phyloP scores from a whole-genome alignment of 129 eudicot species.

The Saussurea involucrata region DNA sequence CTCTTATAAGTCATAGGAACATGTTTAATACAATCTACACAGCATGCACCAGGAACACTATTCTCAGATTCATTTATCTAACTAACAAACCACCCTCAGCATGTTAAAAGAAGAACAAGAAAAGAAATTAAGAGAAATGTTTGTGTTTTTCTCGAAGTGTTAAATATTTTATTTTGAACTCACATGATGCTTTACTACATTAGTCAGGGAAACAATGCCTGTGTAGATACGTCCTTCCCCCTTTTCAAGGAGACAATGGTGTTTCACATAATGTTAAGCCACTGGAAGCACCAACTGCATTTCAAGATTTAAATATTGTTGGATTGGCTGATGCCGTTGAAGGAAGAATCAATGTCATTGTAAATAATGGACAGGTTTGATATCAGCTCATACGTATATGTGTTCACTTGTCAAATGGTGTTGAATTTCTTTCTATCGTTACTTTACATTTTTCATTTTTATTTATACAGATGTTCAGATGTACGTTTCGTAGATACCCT shows the following conservation, averaged over 20 bases:
- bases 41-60: too few relatives aligned
- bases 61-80: background rate
- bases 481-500: conserved; percentile 79
- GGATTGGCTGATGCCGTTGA: conserved; percentile 86
- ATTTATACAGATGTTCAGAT: conserved; percentile 61
- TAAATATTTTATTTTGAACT: conserved; percentile 3
- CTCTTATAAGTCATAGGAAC: too few relatives aligned
- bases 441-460: conserved; percentile 1
- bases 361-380: conserved; percentile 77
- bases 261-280: conserved; percentile 30
- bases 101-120: background rate
- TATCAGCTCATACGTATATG: background rate
- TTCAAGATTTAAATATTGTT: conserved; percentile 54
- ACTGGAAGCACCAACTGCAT: conserved; percentile 36
- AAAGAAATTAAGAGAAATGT: background rate
- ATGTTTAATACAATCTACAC: too few relatives aligned
- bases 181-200: conserved; percentile 21
- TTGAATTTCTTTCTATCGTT: conserved; percentile 3
- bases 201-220: conserved; percentile 96
- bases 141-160: background rate
- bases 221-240: conserved; percentile 72
- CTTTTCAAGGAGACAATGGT: conserved; percentile 36
- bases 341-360: conserved; percentile 72
- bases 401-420: conserved; percentile 8
- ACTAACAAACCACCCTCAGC: background rate